These are phyloP conservation scores for Rutidosis leptorrhynchoides DNA, from an alignment of 129 eudicot genomes.

Conservation along the genomic window DNA sequence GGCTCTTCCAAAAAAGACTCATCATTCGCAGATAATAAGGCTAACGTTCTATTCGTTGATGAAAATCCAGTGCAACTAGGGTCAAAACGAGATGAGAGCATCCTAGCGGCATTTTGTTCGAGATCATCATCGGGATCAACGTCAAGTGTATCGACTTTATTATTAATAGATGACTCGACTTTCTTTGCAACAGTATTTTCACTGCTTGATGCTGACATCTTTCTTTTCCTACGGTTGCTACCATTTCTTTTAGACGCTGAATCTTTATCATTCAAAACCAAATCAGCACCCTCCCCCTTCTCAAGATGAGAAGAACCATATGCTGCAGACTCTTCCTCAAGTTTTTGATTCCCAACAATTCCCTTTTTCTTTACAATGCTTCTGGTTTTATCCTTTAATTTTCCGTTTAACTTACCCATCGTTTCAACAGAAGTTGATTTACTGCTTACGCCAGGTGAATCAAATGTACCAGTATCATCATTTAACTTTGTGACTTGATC, in stretches of 20 bases:
- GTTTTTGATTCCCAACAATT: slow-evolving; percentile 29
- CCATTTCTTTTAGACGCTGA: slow-evolving; percentile 35
- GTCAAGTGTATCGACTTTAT: slow-evolving; percentile 24
- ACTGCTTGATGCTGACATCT: slow-evolving; percentile 38
- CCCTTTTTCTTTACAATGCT: slow-evolving; percentile 36
- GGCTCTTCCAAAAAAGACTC: slow-evolving; percentile 31
- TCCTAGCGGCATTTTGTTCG: slow-evolving; percentile 90
- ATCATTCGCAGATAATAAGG: slow-evolving; percentile 34
- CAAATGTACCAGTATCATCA: slow-evolving; percentile 6
- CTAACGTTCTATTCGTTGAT: slow-evolving; percentile 37
- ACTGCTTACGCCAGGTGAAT: slow-evolving; percentile 10
- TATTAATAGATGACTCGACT: slow-evolving; percentile 40
- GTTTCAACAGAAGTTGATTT: slow-evolving; percentile 20
- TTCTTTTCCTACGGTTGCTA: slow-evolving; percentile 46
- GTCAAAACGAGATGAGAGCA: slow-evolving; percentile 97
- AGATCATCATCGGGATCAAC: slow-evolving; percentile 69
- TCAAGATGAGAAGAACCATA: slow-evolving; percentile 33
- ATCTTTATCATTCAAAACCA: slow-evolving; percentile 38
- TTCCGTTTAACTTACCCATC: slow-evolving; percentile 26
- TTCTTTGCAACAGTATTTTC: slow-evolving; percentile 32
- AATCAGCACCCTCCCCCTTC: slow-evolving; percentile 32
- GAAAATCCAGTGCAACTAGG: slow-evolving; percentile 82
- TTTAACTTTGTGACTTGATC: not conserved
- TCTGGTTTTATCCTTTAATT: slow-evolving; percentile 27
- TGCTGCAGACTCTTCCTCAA: slow-evolving; percentile 26